phyloP scores from a whole-genome alignment of 169 alveolate genomes.

The Theileria annulata region DNA sequence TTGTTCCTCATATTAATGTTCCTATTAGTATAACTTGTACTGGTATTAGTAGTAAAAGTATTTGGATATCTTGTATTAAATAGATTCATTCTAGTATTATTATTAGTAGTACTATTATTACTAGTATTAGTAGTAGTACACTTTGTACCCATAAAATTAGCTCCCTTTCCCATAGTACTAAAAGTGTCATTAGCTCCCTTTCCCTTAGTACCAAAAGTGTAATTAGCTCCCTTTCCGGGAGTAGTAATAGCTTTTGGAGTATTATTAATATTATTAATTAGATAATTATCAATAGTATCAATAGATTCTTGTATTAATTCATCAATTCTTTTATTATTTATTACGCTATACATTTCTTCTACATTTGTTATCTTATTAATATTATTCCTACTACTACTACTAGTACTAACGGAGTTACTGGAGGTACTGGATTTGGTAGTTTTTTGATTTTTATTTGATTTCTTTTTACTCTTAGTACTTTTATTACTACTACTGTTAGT shows the following conservation, averaged over 20 bases:
- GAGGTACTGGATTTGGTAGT: neutral
- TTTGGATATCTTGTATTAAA: neutral
- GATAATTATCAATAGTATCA: conserved; percentile 2
- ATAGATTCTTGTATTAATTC: conserved; percentile 7
- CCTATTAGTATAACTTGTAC: neutral
- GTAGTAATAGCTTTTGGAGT: neutral
- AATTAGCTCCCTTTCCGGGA: neutral
- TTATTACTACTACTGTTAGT: no score
- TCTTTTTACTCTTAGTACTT: no score
- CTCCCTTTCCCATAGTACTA: no score
- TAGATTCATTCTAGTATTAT: neutral
- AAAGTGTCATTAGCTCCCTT: no score
- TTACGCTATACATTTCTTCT: neutral
- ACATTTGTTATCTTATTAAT: neutral
- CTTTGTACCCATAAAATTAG: no score
- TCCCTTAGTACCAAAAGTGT: neutral
- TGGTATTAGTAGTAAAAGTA: no score
- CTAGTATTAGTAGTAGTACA: no score
- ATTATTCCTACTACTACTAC: neutral
- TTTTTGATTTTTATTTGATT: no score
- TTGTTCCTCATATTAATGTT: neutral
- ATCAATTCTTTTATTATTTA: neutral
- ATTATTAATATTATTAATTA: no score
- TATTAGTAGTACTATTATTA: no score
- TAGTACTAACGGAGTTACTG: neutral